Conservation (phyloP, 495 filamentous ascomycete species). For the Bryoglossum gracile region DNA sequence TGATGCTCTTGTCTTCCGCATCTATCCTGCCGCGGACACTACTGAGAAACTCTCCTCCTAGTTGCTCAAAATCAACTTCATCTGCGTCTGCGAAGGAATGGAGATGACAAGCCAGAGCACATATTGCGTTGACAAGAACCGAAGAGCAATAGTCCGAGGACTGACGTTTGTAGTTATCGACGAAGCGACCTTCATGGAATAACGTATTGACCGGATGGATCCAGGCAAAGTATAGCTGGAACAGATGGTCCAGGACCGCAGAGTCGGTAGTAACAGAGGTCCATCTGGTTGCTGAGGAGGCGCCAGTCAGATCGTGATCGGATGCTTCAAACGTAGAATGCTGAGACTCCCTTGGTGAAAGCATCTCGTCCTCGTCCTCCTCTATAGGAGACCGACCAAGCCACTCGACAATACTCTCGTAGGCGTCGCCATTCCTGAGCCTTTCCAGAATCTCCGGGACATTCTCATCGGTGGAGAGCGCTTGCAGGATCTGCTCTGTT, state of each 20-base stretch:
- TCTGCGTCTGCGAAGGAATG: conserved; percentile 22
- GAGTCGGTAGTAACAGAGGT: conserved; percentile 29
- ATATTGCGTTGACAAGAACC: conserved; percentile 34
- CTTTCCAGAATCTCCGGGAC: conserved; percentile 30
- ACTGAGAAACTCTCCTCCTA: conserved; percentile 30
- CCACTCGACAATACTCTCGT: conserved; percentile 31
- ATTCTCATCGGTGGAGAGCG: conserved; percentile 29
- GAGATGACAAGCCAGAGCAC: conserved; percentile 35
- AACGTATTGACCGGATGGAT: conserved; percentile 37
- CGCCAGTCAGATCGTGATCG: conserved; percentile 23
- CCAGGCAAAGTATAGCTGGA: conserved; percentile 39
- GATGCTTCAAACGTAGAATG: conserved; percentile 19
- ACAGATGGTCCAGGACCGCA: conserved; percentile 30
- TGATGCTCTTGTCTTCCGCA: conserved; percentile 21
- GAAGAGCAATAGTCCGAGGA: conserved; percentile 27
- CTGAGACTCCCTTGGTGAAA: conserved; percentile 19
- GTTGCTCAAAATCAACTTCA: conserved; percentile 23
- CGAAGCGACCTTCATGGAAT: conserved; percentile 33
- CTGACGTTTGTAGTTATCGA: conserved; percentile 25
- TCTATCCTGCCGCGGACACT: conserved; percentile 23
- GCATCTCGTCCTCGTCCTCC: conserved; percentile 17
- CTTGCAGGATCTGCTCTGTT: conserved; percentile 28
- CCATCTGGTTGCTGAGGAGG: conserved; percentile 23
- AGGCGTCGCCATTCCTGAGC: conserved; percentile 27
- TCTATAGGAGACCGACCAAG: conserved; percentile 25